Evolutionary conservation across 768 basidiomycete species (phyloP).

Genomic region (Candolleomyces aberdarensis): DNA sequence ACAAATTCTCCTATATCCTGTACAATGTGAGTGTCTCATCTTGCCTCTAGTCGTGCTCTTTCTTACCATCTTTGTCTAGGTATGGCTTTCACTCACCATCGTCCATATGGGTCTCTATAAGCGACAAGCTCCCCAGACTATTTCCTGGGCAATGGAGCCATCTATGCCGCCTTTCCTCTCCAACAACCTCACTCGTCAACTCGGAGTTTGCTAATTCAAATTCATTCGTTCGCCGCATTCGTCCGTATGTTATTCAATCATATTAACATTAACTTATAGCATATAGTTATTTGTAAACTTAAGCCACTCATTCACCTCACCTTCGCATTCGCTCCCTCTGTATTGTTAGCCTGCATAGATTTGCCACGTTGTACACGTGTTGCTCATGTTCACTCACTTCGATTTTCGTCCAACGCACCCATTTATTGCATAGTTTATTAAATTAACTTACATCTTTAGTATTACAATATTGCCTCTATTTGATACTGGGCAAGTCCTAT

Average conservation of each 20-base stretch:
- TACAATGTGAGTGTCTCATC: slow-evolving; percentile 16
- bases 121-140: not conserved
- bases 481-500: too few species aligned
- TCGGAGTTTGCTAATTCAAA: not conserved
- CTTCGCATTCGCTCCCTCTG: not conserved
- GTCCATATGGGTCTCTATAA: slow-evolving; percentile 6
- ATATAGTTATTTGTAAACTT: not conserved
- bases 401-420: too few species aligned
- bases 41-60: not conserved
- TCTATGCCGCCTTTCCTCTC: not conserved
- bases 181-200: slow-evolving; percentile 2
- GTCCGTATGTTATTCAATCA: not conserved
- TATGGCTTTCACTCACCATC: slow-evolving; percentile 3
- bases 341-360: not conserved
- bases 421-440: too few species aligned
- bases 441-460: too few species aligned
- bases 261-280: not conserved
- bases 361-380: too few species aligned
- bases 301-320: not conserved
- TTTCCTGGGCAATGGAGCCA: not conserved
- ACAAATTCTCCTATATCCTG: slow-evolving; percentile 13
- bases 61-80: not conserved
- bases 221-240: not conserved
- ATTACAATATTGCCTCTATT: too few species aligned
- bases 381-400: too few species aligned